A percentile compares a stretch with the other conserved stretches of the same genome.
phyloP scores from a whole-genome alignment of 352 stramenopile genomes.

The Blastocystis sp. region DNA sequence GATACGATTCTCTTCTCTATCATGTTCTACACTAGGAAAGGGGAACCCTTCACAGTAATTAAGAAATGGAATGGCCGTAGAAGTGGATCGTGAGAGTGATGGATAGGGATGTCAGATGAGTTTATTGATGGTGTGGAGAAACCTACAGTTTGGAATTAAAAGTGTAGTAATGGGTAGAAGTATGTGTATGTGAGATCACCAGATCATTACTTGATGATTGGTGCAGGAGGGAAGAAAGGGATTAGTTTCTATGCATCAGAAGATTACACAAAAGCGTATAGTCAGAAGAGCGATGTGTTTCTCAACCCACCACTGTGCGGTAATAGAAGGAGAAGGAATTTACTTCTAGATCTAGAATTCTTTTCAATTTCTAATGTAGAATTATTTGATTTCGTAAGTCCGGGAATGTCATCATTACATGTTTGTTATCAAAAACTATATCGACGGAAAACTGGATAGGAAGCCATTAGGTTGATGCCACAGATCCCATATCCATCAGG shows the following conservation, averaged over 20 bases:
- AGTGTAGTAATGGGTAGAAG: not conserved
- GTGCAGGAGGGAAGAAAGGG: slow-evolving; percentile 25
- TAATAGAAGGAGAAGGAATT: not conserved
- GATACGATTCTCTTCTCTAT: slow-evolving; percentile 40
- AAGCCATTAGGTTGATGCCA: slow-evolving; percentile 74
- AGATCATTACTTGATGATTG: slow-evolving; percentile 40
- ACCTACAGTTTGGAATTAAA: not conserved
- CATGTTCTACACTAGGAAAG: not conserved
- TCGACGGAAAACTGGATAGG: not conserved
- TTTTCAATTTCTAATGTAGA: slow-evolving; percentile 47
- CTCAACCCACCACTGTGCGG: slow-evolving; percentile 47
- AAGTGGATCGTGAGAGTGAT: not conserved
- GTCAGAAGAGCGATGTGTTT: slow-evolving; percentile 53
- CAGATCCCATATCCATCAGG: slow-evolving; percentile 75
- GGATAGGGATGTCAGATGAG: not conserved
- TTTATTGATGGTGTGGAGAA: slow-evolving; percentile 55
- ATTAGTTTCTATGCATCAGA: slow-evolving; percentile 55
- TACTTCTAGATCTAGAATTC: slow-evolving; percentile 35
- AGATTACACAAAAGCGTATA: slow-evolving; percentile 45
- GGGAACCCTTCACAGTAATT: not conserved
- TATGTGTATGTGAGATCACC: slow-evolving; percentile 38
- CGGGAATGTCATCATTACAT: not conserved
- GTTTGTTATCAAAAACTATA: not conserved
- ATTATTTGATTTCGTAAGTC: slow-evolving; percentile 45
- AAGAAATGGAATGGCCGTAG: slow-evolving; percentile 34